Conservation (phyloP, 1,139 yeast genomes). For the Yamadazyma kanchanaburiensis region DNA sequence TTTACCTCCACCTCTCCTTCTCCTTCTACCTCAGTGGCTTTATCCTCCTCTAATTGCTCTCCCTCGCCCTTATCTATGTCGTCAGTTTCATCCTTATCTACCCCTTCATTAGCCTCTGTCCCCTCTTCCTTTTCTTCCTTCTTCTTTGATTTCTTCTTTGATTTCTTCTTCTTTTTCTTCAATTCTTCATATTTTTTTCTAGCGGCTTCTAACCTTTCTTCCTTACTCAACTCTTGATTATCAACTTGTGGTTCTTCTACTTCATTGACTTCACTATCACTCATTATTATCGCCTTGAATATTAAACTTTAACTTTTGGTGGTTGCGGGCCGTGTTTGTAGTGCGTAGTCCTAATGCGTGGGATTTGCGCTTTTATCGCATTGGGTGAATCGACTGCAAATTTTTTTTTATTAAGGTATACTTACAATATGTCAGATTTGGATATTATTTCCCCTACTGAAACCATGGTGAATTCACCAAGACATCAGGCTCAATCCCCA, state of each 20-base stretch:
- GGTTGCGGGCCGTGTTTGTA: too few relatives aligned
- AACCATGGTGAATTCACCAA: background rate
- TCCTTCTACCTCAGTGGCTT: background rate
- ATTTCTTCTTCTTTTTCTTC: constrained; percentile 57
- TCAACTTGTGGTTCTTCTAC: background rate
- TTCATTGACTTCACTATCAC: too few relatives aligned
- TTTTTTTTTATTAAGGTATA: too few relatives aligned
- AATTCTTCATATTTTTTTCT: constrained; percentile 60
- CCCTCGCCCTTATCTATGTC: constrained; percentile 1
- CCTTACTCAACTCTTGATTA: constrained; percentile 35
- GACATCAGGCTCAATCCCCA: too few relatives aligned
- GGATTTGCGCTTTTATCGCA: too few relatives aligned
- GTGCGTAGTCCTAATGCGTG: too few relatives aligned
- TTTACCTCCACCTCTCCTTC: constrained; percentile 2
- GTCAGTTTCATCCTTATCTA: constrained; percentile 1
- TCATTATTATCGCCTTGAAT: too few relatives aligned
- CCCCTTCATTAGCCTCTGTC: constrained; percentile 27
- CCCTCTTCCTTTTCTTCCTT: constrained; percentile 10
- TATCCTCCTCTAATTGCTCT: constrained; percentile 2
- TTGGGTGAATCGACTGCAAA: too few relatives aligned
- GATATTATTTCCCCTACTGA: too few relatives aligned
- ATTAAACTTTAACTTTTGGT: too few relatives aligned
- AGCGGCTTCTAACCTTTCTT: constrained; percentile 62
- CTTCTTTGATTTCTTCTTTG: constrained; percentile 18
- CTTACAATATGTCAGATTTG: too few relatives aligned